Conservation (phyloP, 805 yeast species). For the Torulaspora gathmanii region DNA sequence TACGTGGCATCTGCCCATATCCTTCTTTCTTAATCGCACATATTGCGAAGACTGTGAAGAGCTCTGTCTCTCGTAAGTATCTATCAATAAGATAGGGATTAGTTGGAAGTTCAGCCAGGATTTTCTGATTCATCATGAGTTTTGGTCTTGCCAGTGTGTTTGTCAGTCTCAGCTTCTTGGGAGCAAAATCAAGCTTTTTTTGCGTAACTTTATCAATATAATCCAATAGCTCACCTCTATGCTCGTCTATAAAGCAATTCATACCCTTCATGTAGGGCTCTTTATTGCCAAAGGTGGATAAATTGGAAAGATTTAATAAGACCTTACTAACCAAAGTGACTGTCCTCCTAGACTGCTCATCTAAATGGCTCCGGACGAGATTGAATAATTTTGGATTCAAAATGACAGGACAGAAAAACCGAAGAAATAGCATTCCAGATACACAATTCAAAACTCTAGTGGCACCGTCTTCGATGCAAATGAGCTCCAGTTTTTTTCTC, state of each 20-base stretch:
- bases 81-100: slow-evolving; percentile 68
- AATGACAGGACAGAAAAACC: slow-evolving; percentile 88
- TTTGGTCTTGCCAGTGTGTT: slow-evolving; percentile 55
- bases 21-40: slow-evolving; percentile 16
- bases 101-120: slow-evolving; percentile 57
- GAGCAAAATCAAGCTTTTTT: slow-evolving; percentile 60
- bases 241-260: slow-evolving; percentile 61
- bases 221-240: slow-evolving; percentile 53
- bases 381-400: slow-evolving; percentile 83
- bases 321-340: slow-evolving; percentile 77
- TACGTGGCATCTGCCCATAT: slow-evolving; percentile 8
- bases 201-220: slow-evolving; percentile 72
- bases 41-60: slow-evolving; percentile 43
- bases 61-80: slow-evolving; percentile 54
- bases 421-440: slow-evolving; percentile 75
- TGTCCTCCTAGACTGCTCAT: slow-evolving; percentile 68
- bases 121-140: slow-evolving; percentile 44
- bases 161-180: slow-evolving; percentile 52
- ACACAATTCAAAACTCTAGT: slow-evolving; percentile 61
- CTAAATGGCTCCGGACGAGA: slow-evolving; percentile 63
- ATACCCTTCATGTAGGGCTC: slow-evolving; percentile 73
- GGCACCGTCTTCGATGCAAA: slow-evolving; percentile 44
- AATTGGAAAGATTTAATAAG: slow-evolving; percentile 70
- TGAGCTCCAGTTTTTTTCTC: slow-evolving; percentile 57
- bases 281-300: slow-evolving; percentile 70